Evolutionary conservation across 2,329 filamentous ascomycete species (phyloP).

Genomic region (Xylaria sp.): DNA sequence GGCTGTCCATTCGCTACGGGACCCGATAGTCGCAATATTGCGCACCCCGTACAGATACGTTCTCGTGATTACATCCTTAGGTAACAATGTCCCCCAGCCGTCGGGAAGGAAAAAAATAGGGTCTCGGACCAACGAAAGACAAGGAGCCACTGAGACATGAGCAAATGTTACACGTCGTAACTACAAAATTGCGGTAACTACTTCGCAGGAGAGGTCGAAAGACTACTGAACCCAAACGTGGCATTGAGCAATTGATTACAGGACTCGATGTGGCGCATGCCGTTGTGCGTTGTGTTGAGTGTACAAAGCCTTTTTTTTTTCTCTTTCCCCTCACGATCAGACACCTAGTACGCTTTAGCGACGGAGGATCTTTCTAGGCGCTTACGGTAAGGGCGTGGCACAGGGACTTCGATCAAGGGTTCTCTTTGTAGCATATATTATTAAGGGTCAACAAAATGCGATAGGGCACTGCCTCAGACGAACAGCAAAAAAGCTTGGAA

Average conservation of each 20-base stretch:
- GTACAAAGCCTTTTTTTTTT: neutral
- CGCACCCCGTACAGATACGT: neutral
- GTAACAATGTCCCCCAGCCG: neutral
- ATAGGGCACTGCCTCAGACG: slow-evolving; percentile 7
- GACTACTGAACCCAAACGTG: slow-evolving; percentile 25
- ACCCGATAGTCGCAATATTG: slow-evolving; percentile 8
- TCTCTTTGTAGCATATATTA: slow-evolving; percentile 1
- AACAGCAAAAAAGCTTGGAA: slow-evolving; percentile 1
- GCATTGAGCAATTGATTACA: slow-evolving; percentile 34
- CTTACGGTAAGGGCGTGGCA: slow-evolving; percentile 6
- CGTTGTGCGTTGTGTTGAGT: slow-evolving; percentile 4
- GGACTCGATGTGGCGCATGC: slow-evolving; percentile 24
- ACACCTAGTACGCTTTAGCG: slow-evolving; percentile 3
- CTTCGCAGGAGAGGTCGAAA: neutral
- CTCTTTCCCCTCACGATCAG: neutral
- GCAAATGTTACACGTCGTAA: neutral
- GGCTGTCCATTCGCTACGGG: slow-evolving; percentile 10
- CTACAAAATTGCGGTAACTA: neutral
- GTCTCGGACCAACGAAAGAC: slow-evolving; percentile 16
- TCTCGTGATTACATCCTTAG: slow-evolving; percentile 3
- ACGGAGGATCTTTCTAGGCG: neutral
- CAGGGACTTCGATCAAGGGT: slow-evolving; percentile 3
- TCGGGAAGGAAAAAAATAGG: neutral
- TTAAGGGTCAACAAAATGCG: slow-evolving; percentile 2
- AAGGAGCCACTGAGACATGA: slow-evolving; percentile 15